Percentiles rank a stretch among this genome's conserved stretches.
Evolutionary conservation across 352 stramenopile genomes (phyloP).

Genomic region (Pythium periplocum): DNA sequence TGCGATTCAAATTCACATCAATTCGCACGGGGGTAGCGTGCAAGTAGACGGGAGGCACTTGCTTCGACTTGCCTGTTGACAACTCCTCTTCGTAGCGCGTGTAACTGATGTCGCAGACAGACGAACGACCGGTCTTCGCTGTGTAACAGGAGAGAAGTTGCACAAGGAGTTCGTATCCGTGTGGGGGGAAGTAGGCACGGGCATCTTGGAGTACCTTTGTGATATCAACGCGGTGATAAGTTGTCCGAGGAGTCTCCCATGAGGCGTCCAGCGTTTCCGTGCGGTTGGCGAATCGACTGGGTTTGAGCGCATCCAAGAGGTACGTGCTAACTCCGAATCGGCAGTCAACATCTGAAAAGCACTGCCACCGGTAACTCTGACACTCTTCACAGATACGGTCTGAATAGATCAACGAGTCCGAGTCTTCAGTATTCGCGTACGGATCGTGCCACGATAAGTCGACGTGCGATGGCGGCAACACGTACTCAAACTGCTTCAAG

Average conservation of each 20-base stretch:
- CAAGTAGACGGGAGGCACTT: conserved; percentile 6
- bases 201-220: conserved; percentile 16
- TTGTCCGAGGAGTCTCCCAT: not conserved
- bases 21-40: not conserved
- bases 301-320: conserved; percentile 14
- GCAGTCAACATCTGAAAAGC: conserved; percentile 30
- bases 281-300: not conserved
- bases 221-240: conserved; percentile 7
- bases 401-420: conserved; percentile 1
- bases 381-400: conserved; percentile 15
- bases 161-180: conserved; percentile 25
- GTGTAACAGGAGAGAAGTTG: conserved; percentile 25
- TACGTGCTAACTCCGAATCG: conserved; percentile 29
- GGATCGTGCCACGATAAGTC: conserved; percentile 31
- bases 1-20: not conserved
- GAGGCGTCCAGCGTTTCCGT: not conserved
- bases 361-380: conserved; percentile 10
- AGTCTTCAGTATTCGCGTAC: conserved; percentile 11
- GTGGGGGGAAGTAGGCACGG: conserved; percentile 19
- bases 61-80: not conserved
- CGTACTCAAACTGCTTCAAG: conserved; percentile 32
- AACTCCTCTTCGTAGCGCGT: not conserved
- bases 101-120: conserved; percentile 18
- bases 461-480: conserved; percentile 23
- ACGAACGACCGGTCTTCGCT: not conserved